Evolutionary conservation across 306 rosid species (phyloP).

Genomic region (Inga laurina): DNA sequence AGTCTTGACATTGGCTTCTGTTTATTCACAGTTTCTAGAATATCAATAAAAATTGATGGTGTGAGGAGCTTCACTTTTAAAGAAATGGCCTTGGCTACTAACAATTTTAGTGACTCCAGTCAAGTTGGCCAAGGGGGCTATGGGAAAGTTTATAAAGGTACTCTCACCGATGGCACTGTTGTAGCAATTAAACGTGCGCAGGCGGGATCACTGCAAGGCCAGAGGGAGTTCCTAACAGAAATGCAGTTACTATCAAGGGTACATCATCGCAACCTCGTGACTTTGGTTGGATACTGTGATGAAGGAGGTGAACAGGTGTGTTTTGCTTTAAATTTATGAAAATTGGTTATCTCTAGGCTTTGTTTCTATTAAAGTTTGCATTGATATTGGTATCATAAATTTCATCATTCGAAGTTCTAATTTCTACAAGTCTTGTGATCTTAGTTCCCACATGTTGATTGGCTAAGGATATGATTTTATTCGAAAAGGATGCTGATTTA

Average conservation of each 20-base stretch:
- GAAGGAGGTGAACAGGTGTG: constrained; percentile 83
- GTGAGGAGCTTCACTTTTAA: constrained; percentile 59
- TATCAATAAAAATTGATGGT: constrained; percentile 65
- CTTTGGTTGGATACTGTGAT: constrained; percentile 79
- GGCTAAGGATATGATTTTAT: not conserved
- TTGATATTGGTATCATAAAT: not conserved
- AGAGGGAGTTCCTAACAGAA: constrained; percentile 86
- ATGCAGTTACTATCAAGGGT: constrained; percentile 74
- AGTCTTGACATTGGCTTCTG: constrained; percentile 27
- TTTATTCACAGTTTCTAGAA: constrained; percentile 55
- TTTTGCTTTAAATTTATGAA: constrained; percentile 15
- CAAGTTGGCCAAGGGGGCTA: constrained; percentile 86
- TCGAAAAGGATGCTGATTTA: not conserved
- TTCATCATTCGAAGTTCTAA: not conserved
- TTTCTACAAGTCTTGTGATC: not conserved
- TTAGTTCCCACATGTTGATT: not conserved
- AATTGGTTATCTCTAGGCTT: not conserved
- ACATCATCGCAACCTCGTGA: constrained; percentile 87
- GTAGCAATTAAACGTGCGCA: constrained; percentile 92
- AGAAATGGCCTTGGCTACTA: constrained; percentile 69
- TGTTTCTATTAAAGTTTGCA: not conserved
- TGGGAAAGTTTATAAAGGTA: constrained; percentile 81
- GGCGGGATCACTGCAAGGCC: constrained; percentile 82
- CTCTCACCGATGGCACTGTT: constrained; percentile 55
- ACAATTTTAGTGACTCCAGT: constrained; percentile 59